A percentile compares a stretch with the other conserved stretches of the same genome.
Evolutionary conservation across 805 yeast genomes (phyloP).

Genomic region (Metschnikowia cubensis): DNA sequence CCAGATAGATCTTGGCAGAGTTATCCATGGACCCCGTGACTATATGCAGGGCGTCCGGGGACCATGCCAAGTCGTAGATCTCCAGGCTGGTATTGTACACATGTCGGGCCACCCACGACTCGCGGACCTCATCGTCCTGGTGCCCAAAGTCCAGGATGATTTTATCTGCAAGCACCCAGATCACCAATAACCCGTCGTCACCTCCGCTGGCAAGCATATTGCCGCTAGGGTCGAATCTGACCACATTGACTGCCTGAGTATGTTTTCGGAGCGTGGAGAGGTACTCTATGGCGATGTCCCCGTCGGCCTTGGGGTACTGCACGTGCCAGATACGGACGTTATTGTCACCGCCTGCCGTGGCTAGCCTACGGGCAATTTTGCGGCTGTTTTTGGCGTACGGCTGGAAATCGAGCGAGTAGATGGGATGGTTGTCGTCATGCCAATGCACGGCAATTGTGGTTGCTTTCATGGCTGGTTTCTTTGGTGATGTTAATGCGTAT

Average conservation of each 20-base stretch:
- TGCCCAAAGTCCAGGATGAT: constrained; percentile 58
- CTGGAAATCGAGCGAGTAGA: constrained; percentile 65
- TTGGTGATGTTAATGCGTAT: neutral
- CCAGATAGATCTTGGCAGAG: constrained; percentile 63
- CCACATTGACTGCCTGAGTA: constrained; percentile 91
- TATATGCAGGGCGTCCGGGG: constrained; percentile 72
- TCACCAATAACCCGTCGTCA: constrained; percentile 84
- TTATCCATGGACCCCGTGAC: constrained; percentile 94
- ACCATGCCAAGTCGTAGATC: constrained; percentile 90
- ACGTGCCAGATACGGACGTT: constrained; percentile 63
- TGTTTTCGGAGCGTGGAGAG: constrained; percentile 80
- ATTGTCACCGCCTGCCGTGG: constrained; percentile 94
- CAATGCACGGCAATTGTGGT: constrained; percentile 58
- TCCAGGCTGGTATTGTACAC: constrained; percentile 65
- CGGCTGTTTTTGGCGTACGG: constrained; percentile 23
- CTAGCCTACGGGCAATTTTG: constrained; percentile 45
- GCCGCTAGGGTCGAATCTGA: constrained; percentile 73
- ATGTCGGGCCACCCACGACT: constrained; percentile 68
- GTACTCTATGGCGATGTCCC: constrained; percentile 53
- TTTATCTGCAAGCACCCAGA: constrained; percentile 66
- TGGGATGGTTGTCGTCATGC: constrained; percentile 74
- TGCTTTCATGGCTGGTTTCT: constrained; percentile 27
- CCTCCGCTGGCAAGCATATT: constrained; percentile 81
- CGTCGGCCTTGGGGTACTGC: constrained; percentile 5
- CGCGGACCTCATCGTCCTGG: constrained; percentile 53